These are phyloP conservation scores for Graphilbum ipis-grandicollis DNA, from an alignment of 2,329 filamentous ascomycete species.

Conservation along the genomic window DNA sequence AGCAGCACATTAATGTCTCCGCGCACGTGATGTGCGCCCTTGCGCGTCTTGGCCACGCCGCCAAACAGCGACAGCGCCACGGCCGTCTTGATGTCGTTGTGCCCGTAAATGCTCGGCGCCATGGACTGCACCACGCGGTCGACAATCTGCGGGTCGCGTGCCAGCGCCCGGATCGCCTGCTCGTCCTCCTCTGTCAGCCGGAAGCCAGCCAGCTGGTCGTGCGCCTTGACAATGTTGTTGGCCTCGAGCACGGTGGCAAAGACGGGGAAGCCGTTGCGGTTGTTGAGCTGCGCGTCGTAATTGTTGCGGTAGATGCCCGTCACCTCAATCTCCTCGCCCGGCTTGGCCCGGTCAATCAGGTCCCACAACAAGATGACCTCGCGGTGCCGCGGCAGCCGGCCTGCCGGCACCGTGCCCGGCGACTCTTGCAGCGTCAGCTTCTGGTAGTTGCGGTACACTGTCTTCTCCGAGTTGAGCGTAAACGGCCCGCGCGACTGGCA, in stretches of 20 bases:
- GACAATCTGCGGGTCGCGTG: constrained; percentile 76
- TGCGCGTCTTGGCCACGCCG: constrained; percentile 80
- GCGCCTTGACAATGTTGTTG: constrained; percentile 91
- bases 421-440: constrained; percentile 95
- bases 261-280: constrained; percentile 95
- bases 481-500: constrained; percentile 94
- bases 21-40: constrained; percentile 76
- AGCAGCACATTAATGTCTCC: constrained; percentile 97
- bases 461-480: constrained; percentile 91
- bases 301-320: constrained; percentile 97
- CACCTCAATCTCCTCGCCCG: constrained; percentile 92
- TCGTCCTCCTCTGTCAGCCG: constrained; percentile 90
- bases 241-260: constrained; percentile 96
- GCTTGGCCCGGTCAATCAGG: constrained; percentile 90
- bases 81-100: constrained; percentile 92
- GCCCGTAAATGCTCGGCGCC: constrained; percentile 92
- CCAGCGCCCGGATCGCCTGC: constrained; percentile 71
- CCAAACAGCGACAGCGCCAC: constrained; percentile 89
- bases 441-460: constrained; percentile 96
- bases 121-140: constrained; percentile 89
- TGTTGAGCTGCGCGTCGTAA: constrained; percentile 94
- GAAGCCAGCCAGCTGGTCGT: constrained; percentile 95
- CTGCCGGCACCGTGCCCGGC: constrained; percentile 88
- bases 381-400: constrained; percentile 78
- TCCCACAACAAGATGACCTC: constrained; percentile 96